Conservation (phyloP, 352 stramenopile genomes). For the Hyaloperonospora arabidopsidis region DNA sequence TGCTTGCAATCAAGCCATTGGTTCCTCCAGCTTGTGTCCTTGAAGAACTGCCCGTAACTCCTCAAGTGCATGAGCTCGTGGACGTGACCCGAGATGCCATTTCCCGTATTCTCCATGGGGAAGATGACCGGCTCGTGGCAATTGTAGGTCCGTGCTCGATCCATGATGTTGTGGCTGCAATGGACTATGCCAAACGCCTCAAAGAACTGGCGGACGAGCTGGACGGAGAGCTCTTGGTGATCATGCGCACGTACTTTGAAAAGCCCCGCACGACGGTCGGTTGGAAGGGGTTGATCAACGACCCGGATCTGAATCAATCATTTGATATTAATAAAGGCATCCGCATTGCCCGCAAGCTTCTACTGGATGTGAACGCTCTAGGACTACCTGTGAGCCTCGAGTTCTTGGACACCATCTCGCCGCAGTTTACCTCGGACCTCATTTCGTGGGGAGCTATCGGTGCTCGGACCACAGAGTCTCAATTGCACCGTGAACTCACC, state of each 20-base stretch:
- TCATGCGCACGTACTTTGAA: slow-evolving; percentile 86
- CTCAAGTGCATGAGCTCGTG: slow-evolving; percentile 60
- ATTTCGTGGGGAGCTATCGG: slow-evolving; percentile 81
- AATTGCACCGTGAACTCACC: slow-evolving; percentile 75
- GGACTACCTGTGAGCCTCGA: slow-evolving; percentile 70
- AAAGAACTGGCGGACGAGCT: slow-evolving; percentile 50
- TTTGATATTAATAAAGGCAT: slow-evolving; percentile 88
- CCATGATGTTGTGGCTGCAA: slow-evolving; percentile 63
- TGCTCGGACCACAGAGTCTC: slow-evolving; percentile 75
- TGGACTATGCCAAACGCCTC: slow-evolving; percentile 65
- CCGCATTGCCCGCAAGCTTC: slow-evolving; percentile 69
- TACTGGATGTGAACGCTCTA: slow-evolving; percentile 76
- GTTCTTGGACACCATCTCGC: slow-evolving; percentile 80
- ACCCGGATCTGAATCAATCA: slow-evolving; percentile 72
- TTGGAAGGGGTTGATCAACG: slow-evolving; percentile 84
- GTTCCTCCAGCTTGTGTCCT: slow-evolving; percentile 61
- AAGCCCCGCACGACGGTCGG: slow-evolving; percentile 79
- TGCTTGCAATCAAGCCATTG: slow-evolving; percentile 62
- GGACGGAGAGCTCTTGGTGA: slow-evolving; percentile 57
- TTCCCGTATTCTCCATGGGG: slow-evolving; percentile 49
- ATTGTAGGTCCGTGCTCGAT: slow-evolving; percentile 80
- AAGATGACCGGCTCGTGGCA: slow-evolving; percentile 65
- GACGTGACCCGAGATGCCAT: slow-evolving; percentile 42
- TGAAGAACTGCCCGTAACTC: slow-evolving; percentile 66
- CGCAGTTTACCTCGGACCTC: slow-evolving; percentile 70